Percentiles rank a stretch among this genome's conserved stretches.
These are phyloP conservation scores for Leishmania tarentolae DNA, from an alignment of 208 protist species.

Conservation along the genomic window DNA sequence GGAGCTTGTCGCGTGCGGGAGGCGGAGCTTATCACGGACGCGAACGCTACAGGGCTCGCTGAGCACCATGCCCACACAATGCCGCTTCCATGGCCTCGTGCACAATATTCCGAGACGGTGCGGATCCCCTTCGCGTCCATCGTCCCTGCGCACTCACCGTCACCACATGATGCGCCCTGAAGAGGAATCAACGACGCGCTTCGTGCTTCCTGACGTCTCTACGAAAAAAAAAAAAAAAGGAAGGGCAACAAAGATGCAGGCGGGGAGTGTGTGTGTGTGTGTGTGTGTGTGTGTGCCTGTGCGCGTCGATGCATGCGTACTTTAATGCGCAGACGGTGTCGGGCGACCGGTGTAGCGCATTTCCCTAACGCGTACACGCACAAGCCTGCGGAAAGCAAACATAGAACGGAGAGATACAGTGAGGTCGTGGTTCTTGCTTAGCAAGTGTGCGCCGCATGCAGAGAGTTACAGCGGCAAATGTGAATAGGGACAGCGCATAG, in stretches of 20 bases:
- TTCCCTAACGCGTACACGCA: neutral
- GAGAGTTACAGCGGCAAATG: neutral
- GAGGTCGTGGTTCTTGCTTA: neutral
- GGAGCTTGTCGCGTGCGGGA: neutral
- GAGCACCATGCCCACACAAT: slow-evolving; percentile 18
- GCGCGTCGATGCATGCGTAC: neutral
- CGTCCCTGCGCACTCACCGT: neutral
- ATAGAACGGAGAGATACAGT: neutral
- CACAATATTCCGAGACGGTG: slow-evolving; percentile 14
- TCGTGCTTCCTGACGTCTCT: neutral
- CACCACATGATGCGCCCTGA: neutral
- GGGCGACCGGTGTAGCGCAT: neutral
- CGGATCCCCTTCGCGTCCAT: slow-evolving; percentile 14
- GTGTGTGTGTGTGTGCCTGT: neutral
- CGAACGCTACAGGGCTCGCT: neutral
- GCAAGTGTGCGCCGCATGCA: neutral
- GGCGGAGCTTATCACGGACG: slow-evolving; percentile 5
- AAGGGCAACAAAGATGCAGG: neutral
- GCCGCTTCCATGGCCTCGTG: neutral
- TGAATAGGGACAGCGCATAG: neutral
- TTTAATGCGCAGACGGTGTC: neutral
- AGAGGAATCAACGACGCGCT: neutral
- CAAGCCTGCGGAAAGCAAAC: neutral
- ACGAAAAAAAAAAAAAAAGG: neutral
- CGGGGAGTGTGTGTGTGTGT: neutral